Evolutionary conservation across 2,329 filamentous ascomycete species (phyloP), one percentile per base, ranked within the genome.

Genomic region (Aspergillus brasiliensis): DNA sequence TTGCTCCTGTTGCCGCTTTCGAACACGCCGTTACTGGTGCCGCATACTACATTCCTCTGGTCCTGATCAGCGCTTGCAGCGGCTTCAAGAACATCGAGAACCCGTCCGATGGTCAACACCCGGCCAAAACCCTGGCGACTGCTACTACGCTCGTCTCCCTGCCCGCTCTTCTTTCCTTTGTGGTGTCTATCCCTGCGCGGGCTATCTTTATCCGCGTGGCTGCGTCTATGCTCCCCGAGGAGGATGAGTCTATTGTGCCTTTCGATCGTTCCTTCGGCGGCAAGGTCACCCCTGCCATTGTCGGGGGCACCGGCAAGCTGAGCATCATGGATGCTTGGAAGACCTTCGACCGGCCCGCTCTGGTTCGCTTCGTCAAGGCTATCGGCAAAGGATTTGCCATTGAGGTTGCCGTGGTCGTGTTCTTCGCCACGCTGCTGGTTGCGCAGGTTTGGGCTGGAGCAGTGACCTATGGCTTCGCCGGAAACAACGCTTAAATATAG

Each of bases 181-280:
- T 92, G 57, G 76, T 93, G 61, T 81, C 91, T 63, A 83, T 97
- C 58, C 93, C 94, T 17, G 86, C 91, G 40, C 84, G 86, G 60
- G 90, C 94, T 31, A 85, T 91, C 21, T 86, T 96, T 60, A 83
- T 90, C 65, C 91, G 94, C 63, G 88, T 97, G 37, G 92, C 96
- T 74, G 92, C 93, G 6, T 94, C 91, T 51, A 87, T 97, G 67
- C 86, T 98, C 2, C 86, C 92, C 0, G 88, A 91, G 60, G 88
- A 91, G 17, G 85, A 92, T 66, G 89, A 96, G 78, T 87, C 91
- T 25, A 90, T 97, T 65, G 88, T 98, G 37, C 89, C 91, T 31
- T 97, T 98, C 70, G 94, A 98, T 81, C 90, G 92, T 65, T 89
- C 88, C 28, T 96, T 96, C 71, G 86, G 84, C 64, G 91, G 91